phyloP scores from a whole-genome alignment of 1,284 basidiomycete genomes.

The Afroboletus lepidellus region DNA sequence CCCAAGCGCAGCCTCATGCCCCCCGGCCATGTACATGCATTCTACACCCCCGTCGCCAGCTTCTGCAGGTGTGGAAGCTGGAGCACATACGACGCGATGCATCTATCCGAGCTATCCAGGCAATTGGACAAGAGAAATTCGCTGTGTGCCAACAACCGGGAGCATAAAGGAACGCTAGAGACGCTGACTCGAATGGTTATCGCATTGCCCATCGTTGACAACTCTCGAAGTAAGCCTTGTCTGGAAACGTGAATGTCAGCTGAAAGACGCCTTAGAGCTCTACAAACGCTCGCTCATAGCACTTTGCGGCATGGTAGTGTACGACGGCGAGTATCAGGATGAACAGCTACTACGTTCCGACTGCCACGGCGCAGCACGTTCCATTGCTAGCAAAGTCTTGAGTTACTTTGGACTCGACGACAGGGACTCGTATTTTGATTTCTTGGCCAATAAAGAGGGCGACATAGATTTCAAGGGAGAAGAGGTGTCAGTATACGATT shows the following conservation, averaged over 20 bases:
- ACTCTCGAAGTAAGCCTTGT: not conserved
- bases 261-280: not conserved
- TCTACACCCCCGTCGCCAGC: not conserved
- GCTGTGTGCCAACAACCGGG: not conserved
- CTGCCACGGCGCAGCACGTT: too few species aligned
- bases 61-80: not conserved
- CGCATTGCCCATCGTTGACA: not conserved
- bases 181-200: not conserved
- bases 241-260: not conserved
- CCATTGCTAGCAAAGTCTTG: too few species aligned
- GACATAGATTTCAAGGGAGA: too few species aligned
- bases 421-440: too few species aligned
- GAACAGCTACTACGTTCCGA: too few species aligned
- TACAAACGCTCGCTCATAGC: not conserved
- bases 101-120: not conserved
- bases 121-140: not conserved
- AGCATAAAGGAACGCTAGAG: not conserved
- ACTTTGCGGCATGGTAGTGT: not conserved
- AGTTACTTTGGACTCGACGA: too few species aligned
- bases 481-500: too few species aligned
- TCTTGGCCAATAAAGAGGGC: too few species aligned
- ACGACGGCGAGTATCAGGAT: not conserved
- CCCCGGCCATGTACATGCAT: not conserved
- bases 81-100: not conserved
- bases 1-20: too few species aligned